A percentile compares a stretch with the other conserved stretches of the same genome.
phyloP scores from a whole-genome alignment of 228 moss, liverwort and hornwort species.

The Sphagnum fallax region DNA sequence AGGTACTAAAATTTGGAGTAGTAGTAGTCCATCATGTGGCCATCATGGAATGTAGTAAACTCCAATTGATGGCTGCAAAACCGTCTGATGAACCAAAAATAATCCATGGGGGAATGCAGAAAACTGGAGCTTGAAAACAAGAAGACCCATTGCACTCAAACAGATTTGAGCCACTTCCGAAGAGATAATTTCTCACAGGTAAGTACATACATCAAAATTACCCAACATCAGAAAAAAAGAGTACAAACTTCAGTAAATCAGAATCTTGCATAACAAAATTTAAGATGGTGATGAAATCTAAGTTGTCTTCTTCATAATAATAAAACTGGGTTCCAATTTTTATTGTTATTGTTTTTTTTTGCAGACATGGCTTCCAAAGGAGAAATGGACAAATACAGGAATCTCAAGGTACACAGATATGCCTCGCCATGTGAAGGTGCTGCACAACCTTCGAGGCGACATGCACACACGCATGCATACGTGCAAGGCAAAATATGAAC shows the following conservation, averaged over 20 bases:
- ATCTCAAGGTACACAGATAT: slow-evolving; percentile 52
- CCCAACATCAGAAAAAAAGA: not conserved
- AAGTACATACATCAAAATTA: not conserved
- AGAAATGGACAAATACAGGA: slow-evolving; percentile 80
- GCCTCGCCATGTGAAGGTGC: slow-evolving; percentile 43
- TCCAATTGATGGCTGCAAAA: not conserved
- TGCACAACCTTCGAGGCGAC: slow-evolving; percentile 52
- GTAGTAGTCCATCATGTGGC: not conserved
- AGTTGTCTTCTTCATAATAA: not conserved
- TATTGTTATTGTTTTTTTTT: not conserved
- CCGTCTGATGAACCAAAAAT: not conserved
- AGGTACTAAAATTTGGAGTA: slow-evolving; percentile 9
- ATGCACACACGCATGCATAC: slow-evolving; percentile 63
- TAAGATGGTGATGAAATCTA: not conserved
- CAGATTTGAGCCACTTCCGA: slow-evolving; percentile 65
- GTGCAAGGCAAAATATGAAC: slow-evolving; percentile 45
- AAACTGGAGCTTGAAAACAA: slow-evolving; percentile 33
- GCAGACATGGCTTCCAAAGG: slow-evolving; percentile 73
- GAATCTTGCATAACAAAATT: not conserved
- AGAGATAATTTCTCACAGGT: slow-evolving; percentile 67
- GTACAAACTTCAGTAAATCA: not conserved
- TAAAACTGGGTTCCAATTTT: not conserved
- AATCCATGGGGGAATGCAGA: slow-evolving; percentile 4
- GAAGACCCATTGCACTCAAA: slow-evolving; percentile 47
- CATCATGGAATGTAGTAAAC: not conserved